phyloP scores from a whole-genome alignment of 2,329 filamentous ascomycete genomes.

The Colletotrichum zoysiae region DNA sequence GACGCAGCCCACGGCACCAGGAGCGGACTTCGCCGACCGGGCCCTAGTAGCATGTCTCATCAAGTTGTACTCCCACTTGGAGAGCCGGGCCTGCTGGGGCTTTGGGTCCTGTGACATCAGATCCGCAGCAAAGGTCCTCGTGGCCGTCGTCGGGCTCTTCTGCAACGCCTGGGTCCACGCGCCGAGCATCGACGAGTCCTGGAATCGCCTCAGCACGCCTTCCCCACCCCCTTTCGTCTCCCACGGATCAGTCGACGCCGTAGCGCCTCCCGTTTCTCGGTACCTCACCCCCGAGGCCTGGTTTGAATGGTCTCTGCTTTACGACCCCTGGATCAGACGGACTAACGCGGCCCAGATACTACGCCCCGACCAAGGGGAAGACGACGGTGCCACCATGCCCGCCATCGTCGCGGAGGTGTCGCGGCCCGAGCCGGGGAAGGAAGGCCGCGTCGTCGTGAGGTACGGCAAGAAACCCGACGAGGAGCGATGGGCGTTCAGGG shows the following conservation, averaged over 20 bases:
- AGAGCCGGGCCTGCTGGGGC: constrained; percentile 19
- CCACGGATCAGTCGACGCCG: background rate
- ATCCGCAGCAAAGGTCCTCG: background rate
- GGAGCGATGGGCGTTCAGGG: constrained; percentile 33
- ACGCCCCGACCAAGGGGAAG: background rate
- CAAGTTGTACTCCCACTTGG: constrained; percentile 27
- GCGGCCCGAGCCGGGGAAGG: constrained; percentile 26
- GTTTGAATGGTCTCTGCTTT: constrained; percentile 36
- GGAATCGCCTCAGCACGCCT: constrained; percentile 13
- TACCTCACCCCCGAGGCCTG: constrained; percentile 31
- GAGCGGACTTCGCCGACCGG: constrained; percentile 20
- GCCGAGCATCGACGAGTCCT: constrained; percentile 22
- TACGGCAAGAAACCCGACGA: constrained; percentile 30
- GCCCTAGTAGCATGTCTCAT: constrained; percentile 26
- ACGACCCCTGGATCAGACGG: constrained; percentile 33
- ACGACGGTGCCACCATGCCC: background rate
- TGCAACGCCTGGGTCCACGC: constrained; percentile 34
- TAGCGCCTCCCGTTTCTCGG: background rate
- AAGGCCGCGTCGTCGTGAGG: constrained; percentile 28
- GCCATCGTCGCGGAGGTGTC: constrained; percentile 17
- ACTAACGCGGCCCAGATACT: constrained; percentile 22
- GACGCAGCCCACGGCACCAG: constrained; percentile 12
- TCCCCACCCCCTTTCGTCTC: background rate
- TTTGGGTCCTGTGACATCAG: background rate
- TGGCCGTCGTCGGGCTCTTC: constrained; percentile 31